Conservation (phyloP, 805 yeast genomes). For the Barnettozyma vustinii region DNA sequence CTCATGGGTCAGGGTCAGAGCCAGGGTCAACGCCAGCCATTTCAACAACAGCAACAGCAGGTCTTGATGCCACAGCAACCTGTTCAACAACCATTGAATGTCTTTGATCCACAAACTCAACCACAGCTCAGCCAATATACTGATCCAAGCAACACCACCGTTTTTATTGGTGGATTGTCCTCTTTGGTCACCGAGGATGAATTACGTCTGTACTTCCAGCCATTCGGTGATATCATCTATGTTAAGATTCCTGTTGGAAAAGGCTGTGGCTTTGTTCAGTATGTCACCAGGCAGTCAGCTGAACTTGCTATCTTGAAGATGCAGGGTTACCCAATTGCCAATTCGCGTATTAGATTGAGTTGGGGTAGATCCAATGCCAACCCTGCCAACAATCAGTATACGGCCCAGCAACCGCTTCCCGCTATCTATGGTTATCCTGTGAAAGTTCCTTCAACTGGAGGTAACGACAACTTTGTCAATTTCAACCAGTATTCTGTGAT, state of each 20-base stretch:
- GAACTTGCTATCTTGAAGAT: constrained; percentile 79
- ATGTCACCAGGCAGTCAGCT: constrained; percentile 69
- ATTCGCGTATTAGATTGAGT: constrained; percentile 72
- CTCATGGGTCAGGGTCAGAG: background rate
- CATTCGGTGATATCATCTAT: constrained; percentile 72
- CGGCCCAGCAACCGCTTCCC: constrained; percentile 23
- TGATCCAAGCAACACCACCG: constrained; percentile 78
- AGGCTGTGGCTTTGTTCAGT: constrained; percentile 88
- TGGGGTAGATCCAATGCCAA: constrained; percentile 68
- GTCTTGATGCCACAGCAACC: constrained; percentile 11
- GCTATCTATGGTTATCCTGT: constrained; percentile 18
- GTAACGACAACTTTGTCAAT: background rate
- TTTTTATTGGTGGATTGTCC: constrained; percentile 63
- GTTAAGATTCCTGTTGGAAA: constrained; percentile 70
- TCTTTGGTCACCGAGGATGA: constrained; percentile 55
- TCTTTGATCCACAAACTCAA: constrained; percentile 37
- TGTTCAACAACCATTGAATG: constrained; percentile 17
- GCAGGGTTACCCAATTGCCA: constrained; percentile 89
- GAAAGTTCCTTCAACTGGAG: background rate
- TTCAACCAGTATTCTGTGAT: constrained; percentile 4
- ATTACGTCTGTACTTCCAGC: constrained; percentile 50
- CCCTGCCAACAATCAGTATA: constrained; percentile 19
- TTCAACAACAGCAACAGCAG: constrained; percentile 10
- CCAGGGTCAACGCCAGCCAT: constrained; percentile 17
- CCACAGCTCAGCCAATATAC: constrained; percentile 60